A percentile compares a stretch with the other conserved stretches of the same genome.
These are phyloP conservation scores for Asterophora lycoperdoides DNA, from an alignment of 768 basidiomycete species.

Conservation along the genomic window DNA sequence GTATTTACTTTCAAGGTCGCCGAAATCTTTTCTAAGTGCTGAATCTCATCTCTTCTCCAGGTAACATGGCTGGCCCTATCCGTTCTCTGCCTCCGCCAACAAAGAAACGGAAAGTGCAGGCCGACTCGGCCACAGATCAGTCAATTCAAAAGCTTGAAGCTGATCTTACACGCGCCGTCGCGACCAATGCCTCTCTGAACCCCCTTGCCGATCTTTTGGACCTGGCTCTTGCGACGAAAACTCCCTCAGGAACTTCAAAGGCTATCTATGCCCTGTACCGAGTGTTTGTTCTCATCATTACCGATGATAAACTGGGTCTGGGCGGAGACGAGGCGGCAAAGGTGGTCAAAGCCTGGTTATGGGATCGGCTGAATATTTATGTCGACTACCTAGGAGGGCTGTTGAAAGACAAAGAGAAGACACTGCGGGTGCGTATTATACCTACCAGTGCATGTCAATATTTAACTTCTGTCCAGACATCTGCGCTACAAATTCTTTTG, in stretches of 20 bases:
- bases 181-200: constrained; percentile 65
- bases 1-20: constrained; percentile 1
- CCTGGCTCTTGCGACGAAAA: constrained; percentile 42
- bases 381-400: constrained; percentile 64
- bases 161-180: constrained; percentile 49
- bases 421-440: constrained; percentile 55
- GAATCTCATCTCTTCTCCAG: no score
- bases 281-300: constrained; percentile 17
- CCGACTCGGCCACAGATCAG: constrained; percentile 19
- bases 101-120: constrained; percentile 47
- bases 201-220: constrained; percentile 69
- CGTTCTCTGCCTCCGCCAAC: constrained; percentile 48
- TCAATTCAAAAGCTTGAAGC: constrained; percentile 42
- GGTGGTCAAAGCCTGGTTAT: constrained; percentile 75
- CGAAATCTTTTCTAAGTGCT: constrained; percentile 1
- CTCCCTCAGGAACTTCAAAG: constrained; percentile 60
- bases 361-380: constrained; percentile 69
- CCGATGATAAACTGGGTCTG: constrained; percentile 46
- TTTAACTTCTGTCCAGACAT: constrained; percentile 40
- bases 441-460: background rate
- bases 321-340: constrained; percentile 52
- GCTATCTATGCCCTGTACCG: constrained; percentile 81
- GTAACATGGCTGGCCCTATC: constrained; percentile 24
- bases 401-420: constrained; percentile 72
- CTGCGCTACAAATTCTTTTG: constrained; percentile 70